Evolutionary conservation across 2,329 filamentous ascomycete species (phyloP), one percentile per base, ranked within the genome.

Genomic region (Diplocarpon rosae): DNA sequence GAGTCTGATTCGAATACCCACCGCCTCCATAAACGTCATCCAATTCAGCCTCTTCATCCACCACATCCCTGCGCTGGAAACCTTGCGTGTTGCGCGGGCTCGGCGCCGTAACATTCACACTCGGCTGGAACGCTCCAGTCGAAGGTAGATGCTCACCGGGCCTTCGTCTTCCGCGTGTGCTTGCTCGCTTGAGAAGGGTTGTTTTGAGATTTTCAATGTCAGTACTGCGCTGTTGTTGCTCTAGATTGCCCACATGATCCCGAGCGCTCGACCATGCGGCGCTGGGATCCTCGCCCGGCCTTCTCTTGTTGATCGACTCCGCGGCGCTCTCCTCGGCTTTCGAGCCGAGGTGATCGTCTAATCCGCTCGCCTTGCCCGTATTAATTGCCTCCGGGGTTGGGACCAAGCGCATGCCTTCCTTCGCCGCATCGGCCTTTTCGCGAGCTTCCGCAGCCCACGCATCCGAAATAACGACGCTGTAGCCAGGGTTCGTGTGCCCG

Each of bases 391-490:
- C 29, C 16, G 52, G 40, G 0, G 51, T 47, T 2, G 84, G 82
- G 5, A 84, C 68, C 57, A 93, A 65, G 29, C 86, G 79, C 43
- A 68, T 70, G 4, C 70, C 76, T 49, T 85, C 79, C 59, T 84
- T 82, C 1, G 69, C 69, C 45, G 74, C 67, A 1, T 69, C 69
- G 29, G 75, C 72, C 42, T 74, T 71, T 2, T 78, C 71, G 43
- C 84, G 77, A 43, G 79, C 78, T 30, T 71, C 66, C 24, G 71
- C 65, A 5, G 87, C 88, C 53, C 78, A 75, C 0, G 74, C 67
- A 51, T 90, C 82, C 2, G 76, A 70, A 40, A 95, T 80, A 6
- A 80, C 63, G 15, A 95, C 89, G 14, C 81, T 83, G 69, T 92
- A 95, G 5, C 78, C 69, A 1, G 89, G 89, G 64, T 93, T 92